These are phyloP conservation scores for Saccharomycopsis olivae DNA, from an alignment of 805 yeast genomes.

Conservation along the genomic window DNA sequence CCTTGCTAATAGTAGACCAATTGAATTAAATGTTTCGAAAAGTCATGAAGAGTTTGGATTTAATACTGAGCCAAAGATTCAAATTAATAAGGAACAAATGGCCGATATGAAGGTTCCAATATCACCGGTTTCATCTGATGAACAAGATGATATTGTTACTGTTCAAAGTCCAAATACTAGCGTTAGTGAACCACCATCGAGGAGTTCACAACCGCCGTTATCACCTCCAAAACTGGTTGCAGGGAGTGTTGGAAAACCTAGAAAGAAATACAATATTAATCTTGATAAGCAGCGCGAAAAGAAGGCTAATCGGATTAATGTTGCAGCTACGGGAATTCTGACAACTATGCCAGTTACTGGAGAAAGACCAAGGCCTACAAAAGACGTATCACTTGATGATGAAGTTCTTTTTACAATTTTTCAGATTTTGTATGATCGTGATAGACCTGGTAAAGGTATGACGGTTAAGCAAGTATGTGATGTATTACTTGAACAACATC, in stretches of 20 bases:
- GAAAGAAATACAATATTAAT: slow-evolving; percentile 15
- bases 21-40: no score
- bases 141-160: no score
- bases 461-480: slow-evolving; percentile 87
- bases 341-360: slow-evolving; percentile 77
- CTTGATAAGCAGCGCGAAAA: slow-evolving; percentile 26
- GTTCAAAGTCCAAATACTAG: no score
- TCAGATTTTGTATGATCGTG: slow-evolving; percentile 57
- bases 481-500: slow-evolving; percentile 59
- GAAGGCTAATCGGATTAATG: slow-evolving; percentile 30
- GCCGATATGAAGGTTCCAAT: no score
- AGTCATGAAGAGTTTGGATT: no score
- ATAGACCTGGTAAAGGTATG: slow-evolving; percentile 65
- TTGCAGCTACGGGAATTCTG: slow-evolving; percentile 55
- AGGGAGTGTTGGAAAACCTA: no score
- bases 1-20: background rate
- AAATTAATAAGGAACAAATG: no score
- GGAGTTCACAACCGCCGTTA: no score
- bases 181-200: no score
- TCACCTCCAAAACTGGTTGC: no score
- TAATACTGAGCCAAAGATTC: no score
- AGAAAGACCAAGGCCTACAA: slow-evolving; percentile 59
- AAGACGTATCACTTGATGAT: slow-evolving; percentile 58
- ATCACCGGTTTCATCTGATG: no score
- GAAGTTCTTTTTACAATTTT: slow-evolving; percentile 70